Evolutionary conservation across 352 stramenopile genomes (phyloP).

Genomic region (Phytophthora colocasiae): DNA sequence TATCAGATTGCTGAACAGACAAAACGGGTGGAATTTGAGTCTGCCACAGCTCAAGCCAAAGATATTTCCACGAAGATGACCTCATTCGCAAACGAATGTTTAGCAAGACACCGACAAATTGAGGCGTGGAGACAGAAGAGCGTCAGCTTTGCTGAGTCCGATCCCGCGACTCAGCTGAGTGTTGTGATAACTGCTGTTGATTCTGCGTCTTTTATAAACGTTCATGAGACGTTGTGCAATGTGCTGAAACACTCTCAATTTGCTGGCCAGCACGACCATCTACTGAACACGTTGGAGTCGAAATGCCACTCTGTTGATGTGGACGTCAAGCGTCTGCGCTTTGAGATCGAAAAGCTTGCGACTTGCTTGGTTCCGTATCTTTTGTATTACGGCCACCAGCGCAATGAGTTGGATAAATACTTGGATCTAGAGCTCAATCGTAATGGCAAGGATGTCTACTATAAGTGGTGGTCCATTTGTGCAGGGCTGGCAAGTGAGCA

Average conservation of each 20-base stretch:
- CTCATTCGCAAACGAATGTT: conserved; percentile 55
- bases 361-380: conserved; percentile 46
- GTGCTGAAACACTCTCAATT: conserved; percentile 14
- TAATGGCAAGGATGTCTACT: conserved; percentile 53
- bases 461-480: conserved; percentile 49
- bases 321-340: conserved; percentile 34
- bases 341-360: conserved; percentile 39
- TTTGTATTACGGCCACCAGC: conserved; percentile 43
- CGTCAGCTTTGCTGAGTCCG: conserved; percentile 29
- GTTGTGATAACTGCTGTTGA: conserved; percentile 18
- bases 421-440: conserved; percentile 28
- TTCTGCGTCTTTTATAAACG: conserved; percentile 35
- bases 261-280: conserved; percentile 24
- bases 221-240: conserved; percentile 22
- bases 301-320: conserved; percentile 44
- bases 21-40: conserved; percentile 13
- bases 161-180: conserved; percentile 11
- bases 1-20: conserved; percentile 13
- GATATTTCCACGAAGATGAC: conserved; percentile 29
- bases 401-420: conserved; percentile 51
- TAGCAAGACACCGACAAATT: conserved; percentile 60
- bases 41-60: conserved; percentile 5
- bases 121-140: conserved; percentile 44
- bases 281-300: conserved; percentile 33
- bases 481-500: conserved; percentile 4